Conservation (phyloP, 495 filamentous ascomycete genomes). For the Aspergillus haitiensis region DNA sequence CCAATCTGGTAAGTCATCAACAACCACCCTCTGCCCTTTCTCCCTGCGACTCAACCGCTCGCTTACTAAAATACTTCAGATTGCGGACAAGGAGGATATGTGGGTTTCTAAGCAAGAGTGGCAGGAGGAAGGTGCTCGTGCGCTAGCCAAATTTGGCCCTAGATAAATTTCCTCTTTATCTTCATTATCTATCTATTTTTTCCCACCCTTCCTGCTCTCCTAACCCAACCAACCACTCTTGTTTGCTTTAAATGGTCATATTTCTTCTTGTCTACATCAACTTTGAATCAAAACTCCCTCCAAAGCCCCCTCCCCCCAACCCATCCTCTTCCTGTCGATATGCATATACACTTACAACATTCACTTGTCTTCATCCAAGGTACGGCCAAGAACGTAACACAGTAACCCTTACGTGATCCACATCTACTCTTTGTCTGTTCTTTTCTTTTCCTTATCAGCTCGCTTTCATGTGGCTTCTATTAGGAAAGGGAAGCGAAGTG, state of each 20-base stretch:
- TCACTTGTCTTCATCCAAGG: constrained; percentile 1
- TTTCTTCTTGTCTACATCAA: constrained; percentile 1
- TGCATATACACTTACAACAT: constrained; percentile 13
- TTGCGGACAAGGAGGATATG: constrained; percentile 98
- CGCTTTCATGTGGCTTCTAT: constrained; percentile 2
- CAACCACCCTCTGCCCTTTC: not conserved
- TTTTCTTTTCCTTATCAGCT: not conserved
- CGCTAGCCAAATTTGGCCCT: constrained; percentile 84
- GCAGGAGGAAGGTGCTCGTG: constrained; percentile 86
- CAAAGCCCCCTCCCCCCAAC: not conserved
- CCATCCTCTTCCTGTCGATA: constrained; percentile 17
- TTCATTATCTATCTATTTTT: constrained; percentile 17
- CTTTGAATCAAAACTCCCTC: constrained; percentile 6
- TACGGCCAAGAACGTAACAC: constrained; percentile 3
- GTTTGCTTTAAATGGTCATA: not conserved
- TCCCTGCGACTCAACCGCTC: not conserved
- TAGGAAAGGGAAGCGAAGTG: not conserved
- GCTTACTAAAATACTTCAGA: constrained; percentile 48
- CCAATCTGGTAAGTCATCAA: constrained; percentile 72
- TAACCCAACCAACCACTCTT: constrained; percentile 10
- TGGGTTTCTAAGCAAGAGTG: constrained; percentile 97
- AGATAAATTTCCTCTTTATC: constrained; percentile 46
- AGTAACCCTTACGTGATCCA: not conserved
- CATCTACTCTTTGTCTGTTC: constrained; percentile 3
- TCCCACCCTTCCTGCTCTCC: constrained; percentile 6